Base-by-base conservation (phyloP, 2,329 filamentous ascomycete species). In the Ramularia endophylla region DNA sequence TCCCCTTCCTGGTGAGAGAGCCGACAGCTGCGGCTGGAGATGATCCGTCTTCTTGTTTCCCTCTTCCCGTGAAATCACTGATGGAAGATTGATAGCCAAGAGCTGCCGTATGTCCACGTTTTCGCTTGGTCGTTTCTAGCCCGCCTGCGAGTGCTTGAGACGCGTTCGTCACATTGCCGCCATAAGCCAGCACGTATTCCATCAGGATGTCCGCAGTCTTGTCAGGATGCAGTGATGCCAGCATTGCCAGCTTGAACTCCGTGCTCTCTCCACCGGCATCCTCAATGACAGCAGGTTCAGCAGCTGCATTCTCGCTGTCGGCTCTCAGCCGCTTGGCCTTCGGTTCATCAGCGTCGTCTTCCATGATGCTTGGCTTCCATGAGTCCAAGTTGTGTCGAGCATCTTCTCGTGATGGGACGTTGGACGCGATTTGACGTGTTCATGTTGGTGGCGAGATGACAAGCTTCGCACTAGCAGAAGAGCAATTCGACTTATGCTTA, bases 231-330 rank as follows among this genome's bases (percentile, higher is more conserved):
- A 95, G 66, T 1, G 92, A 97, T 2, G 83, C 77, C 3, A 98
- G 69, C 1, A 94, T 70, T 1, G 88, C 88, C 11, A 98, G 68
- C 58, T 95, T 97, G 54, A 94, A 72, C 48, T 97, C 92, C 0
- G 92, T 98, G 1, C 85, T 81, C 34, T 94, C 85, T 12, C 88
- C 79, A 12, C 80, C 75, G n/a, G 63, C 48, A 18, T 49, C 58
- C 20, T 34, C 39, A 16, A 33, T 27, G 8, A 19, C n/a, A 2
- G 45, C 40, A 2, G 13, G 41, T 22, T 34, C 20, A 9, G 35
- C 43, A 9, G 36, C n/a, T 15, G 36, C 19, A 19, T 28, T 27
- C 16, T 37, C 40, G 27, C 44, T 43, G 16, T 41, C 38, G 18
- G 40, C 11, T 39, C 47, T 48, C 43, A 52, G 34, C 47, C 44